Evolutionary conservation across 805 yeast species (phyloP), one percentile per base, ranked within the genome.

Genomic region (Candida broadrunensis): DNA sequence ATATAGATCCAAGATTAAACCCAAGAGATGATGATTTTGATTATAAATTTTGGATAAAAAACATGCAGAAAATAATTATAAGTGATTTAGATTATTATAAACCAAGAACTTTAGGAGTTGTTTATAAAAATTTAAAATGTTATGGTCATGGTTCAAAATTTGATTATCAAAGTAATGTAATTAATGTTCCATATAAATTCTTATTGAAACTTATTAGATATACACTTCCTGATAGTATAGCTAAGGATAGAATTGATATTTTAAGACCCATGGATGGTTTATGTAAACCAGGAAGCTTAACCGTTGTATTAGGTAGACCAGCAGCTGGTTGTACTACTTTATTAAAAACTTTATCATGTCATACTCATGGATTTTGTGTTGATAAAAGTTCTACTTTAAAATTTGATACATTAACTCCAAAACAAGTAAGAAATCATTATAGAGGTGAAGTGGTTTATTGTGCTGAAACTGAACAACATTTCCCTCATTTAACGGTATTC

Each of bases 321-420:
- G 91, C 91, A 53, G 78, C 88, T n/a, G 88, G 89, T 48, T 83
- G 88, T 58, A 75, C 87, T 2, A 81, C 88, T 0, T 63, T 82
- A 37, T 65, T 83, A 51, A 81, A 81, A 50, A 73, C 85, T 2
- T 65, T 84, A 48, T 78, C 88, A 11, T 82, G 80, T 24, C 76
- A 79, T 39, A 78, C 85, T 5, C 75, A 77, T 52, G 87, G 87
- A 45, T 79, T 78, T 56, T 55, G 72, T 24, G 51, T 81, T 24
- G 78, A 68, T 29, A 43, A 58, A 31, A 72, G 70, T 24, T 70
- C 85, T 1, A 46, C 49, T 5, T 65, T 81, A 24, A 61, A 73
- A 9, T 81, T 77, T 56, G 77, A 73, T 50, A 85, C 86, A 9
- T 55, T 81, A n/a, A 48, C 75, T 2, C 76, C 74, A 21, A 39